phyloP scores from a whole-genome alignment of 2,329 filamentous ascomycete genomes.

The Colletotrichum horii region DNA sequence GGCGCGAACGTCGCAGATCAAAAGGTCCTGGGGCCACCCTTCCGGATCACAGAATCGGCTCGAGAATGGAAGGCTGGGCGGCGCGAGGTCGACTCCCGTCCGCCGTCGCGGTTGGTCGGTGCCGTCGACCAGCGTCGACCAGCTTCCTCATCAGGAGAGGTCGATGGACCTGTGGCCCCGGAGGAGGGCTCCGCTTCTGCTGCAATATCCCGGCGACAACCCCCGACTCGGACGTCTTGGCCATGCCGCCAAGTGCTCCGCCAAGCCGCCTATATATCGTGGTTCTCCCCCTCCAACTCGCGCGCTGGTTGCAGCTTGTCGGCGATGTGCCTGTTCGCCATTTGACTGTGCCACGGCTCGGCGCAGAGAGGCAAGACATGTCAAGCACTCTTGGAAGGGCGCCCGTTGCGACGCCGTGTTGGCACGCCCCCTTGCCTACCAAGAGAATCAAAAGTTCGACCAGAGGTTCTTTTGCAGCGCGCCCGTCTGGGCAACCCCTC shows the following conservation, averaged over 20 bases:
- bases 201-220: background rate
- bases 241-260: background rate
- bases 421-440: background rate
- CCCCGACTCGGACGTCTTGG: constrained; percentile 3
- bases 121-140: background rate
- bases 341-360: background rate
- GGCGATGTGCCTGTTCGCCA: background rate
- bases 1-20: background rate
- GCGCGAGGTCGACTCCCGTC: background rate
- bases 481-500: background rate
- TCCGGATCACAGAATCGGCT: background rate
- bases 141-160: constrained; percentile 8
- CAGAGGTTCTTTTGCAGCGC: background rate
- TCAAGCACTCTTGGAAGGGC: constrained; percentile 6
- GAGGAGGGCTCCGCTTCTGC: background rate
- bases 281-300: background rate
- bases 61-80: background rate
- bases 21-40: background rate
- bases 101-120: background rate
- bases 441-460: constrained; percentile 11
- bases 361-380: constrained; percentile 7
- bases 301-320: background rate
- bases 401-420: background rate
- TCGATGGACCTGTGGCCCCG: background rate
- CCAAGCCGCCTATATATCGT: constrained; percentile 9